phyloP scores from a whole-genome alignment of 2,329 filamentous ascomycete genomes.

The Fusarium udum region DNA sequence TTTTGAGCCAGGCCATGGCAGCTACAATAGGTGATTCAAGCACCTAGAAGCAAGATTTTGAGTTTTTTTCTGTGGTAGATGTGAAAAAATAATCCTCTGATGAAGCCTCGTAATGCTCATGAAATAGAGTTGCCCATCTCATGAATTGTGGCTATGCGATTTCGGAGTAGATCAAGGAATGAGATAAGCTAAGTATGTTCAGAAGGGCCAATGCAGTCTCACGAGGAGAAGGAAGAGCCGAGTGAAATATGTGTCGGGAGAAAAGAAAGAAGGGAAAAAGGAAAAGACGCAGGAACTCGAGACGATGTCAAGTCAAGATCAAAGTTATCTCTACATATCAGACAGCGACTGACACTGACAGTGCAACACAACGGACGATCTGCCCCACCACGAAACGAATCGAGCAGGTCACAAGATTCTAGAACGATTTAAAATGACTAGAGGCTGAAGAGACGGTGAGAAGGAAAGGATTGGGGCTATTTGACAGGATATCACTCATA shows the following conservation, averaged over 20 bases:
- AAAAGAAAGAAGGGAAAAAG: neutral
- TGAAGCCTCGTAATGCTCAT: conserved; percentile 25
- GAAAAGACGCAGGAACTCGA: neutral
- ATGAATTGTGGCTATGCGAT: conserved; percentile 23
- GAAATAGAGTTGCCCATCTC: conserved; percentile 27
- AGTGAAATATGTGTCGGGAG: neutral
- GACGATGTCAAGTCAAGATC: conserved; percentile 4
- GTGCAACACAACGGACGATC: conserved; percentile 30
- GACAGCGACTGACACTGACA: conserved; percentile 23
- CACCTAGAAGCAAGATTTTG: neutral
- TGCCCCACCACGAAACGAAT: conserved; percentile 36
- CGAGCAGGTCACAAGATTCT: conserved; percentile 37
- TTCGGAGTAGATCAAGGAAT: conserved; percentile 10
- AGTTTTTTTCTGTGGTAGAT: neutral
- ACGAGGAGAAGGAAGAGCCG: neutral
- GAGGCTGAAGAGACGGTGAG: conserved; percentile 29
- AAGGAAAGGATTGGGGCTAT: neutral
- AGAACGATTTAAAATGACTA: neutral
- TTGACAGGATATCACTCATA: neutral
- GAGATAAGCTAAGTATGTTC: conserved; percentile 12
- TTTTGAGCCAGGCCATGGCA: conserved; percentile 30
- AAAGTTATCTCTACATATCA: conserved; percentile 17
- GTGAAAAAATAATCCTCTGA: neutral
- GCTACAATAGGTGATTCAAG: neutral
- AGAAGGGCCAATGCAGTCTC: neutral